Conservation (phyloP, 2,329 filamentous ascomycete species). For the Sphaceloma murrayae region DNA sequence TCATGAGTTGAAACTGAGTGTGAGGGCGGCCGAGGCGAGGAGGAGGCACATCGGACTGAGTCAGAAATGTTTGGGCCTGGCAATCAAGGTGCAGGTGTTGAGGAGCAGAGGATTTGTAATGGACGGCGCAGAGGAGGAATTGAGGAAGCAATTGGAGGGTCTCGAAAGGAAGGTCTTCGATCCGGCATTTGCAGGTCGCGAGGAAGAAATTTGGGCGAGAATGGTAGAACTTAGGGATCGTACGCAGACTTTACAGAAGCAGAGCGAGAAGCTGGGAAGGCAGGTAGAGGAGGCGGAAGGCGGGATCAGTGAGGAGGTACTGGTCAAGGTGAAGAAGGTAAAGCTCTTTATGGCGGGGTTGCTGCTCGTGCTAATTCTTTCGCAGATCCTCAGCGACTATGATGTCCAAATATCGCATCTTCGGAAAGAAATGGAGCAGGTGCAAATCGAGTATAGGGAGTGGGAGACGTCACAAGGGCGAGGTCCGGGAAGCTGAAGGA, state of each 20-base stretch:
- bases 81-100: slow-evolving; percentile 70
- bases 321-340: slow-evolving; percentile 66
- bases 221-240: slow-evolving; percentile 66
- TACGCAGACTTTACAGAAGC: slow-evolving; percentile 60
- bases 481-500: background rate
- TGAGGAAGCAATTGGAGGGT: slow-evolving; percentile 60
- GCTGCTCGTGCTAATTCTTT: slow-evolving; percentile 19
- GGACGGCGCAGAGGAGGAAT: slow-evolving; percentile 67
- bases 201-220: slow-evolving; percentile 79
- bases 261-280: slow-evolving; percentile 58
- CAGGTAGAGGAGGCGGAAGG: slow-evolving; percentile 36
- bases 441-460: slow-evolving; percentile 50
- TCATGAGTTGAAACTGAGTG: slow-evolving; percentile 67
- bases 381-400: slow-evolving; percentile 67
- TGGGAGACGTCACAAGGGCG: slow-evolving; percentile 34
- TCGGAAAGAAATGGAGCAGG: slow-evolving; percentile 53
- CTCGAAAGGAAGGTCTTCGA: slow-evolving; percentile 64
- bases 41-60: slow-evolving; percentile 63
- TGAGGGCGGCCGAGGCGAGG: slow-evolving; percentile 62
- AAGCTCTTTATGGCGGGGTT: slow-evolving; percentile 22
- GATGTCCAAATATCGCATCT: slow-evolving; percentile 69
- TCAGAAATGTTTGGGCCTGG: slow-evolving; percentile 63
- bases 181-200: slow-evolving; percentile 62
- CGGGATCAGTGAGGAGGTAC: slow-evolving; percentile 58
- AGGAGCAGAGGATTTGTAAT: slow-evolving; percentile 73